phyloP scores from a whole-genome alignment of 768 basidiomycete species.

The Macrolepiota dolichaula region DNA sequence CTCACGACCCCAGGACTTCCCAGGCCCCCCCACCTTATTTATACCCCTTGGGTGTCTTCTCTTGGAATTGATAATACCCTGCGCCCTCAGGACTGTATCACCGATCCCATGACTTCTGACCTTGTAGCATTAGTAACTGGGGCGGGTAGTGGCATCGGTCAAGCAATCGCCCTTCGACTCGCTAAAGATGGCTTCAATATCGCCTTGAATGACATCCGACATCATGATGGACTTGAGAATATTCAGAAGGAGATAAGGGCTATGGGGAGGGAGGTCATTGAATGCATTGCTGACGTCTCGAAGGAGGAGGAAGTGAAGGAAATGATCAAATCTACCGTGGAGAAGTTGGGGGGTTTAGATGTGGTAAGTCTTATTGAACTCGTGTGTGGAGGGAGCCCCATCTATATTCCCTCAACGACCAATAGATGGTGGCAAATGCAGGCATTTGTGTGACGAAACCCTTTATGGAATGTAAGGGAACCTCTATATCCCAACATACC shows the following conservation, averaged over 20 bases:
- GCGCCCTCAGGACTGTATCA: background rate
- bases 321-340: constrained; percentile 30
- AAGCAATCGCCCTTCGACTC: constrained; percentile 42
- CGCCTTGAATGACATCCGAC: constrained; percentile 41
- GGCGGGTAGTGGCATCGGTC: constrained; percentile 44
- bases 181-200: constrained; percentile 45
- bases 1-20: background rate
- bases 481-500: background rate
- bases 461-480: constrained; percentile 19
- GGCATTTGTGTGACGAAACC: constrained; percentile 23
- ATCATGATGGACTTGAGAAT: constrained; percentile 22
- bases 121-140: constrained; percentile 31
- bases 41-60: background rate
- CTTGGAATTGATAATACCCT: background rate
- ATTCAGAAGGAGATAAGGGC: constrained; percentile 25
- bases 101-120: background rate
- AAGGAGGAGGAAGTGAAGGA: constrained; percentile 37
- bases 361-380: constrained; percentile 31
- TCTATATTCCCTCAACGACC: background rate
- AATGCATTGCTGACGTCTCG: constrained; percentile 34
- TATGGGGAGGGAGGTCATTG: constrained; percentile 20
- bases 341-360: constrained; percentile 41
- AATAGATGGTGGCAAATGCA: constrained; percentile 45
- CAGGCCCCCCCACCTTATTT: background rate
- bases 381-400: background rate